These are phyloP conservation scores for Alternaria rosae DNA, from an alignment of 2,329 filamentous ascomycete species.

Conservation along the genomic window DNA sequence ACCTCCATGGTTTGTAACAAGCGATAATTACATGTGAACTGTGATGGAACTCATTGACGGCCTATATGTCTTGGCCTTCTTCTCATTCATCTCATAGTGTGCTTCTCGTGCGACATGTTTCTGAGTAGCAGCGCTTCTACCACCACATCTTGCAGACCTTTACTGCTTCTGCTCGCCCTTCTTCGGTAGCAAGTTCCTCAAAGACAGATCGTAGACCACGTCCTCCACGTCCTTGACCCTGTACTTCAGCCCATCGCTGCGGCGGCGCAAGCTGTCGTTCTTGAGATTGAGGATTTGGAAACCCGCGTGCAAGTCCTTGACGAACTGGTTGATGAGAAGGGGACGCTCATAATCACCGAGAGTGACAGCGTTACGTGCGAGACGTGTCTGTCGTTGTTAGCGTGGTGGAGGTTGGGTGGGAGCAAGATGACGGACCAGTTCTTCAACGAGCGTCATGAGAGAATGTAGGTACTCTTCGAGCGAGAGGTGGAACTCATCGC, in stretches of 20 bases:
- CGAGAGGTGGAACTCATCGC: conserved; percentile 90
- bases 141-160: not conserved
- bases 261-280: conserved; percentile 88
- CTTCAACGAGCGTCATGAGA: conserved; percentile 85
- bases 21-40: not conserved
- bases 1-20: conserved; percentile 2
- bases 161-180: conserved; percentile 24
- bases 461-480: conserved; percentile 97
- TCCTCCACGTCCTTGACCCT: conserved; percentile 98
- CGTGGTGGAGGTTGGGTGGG: not conserved
- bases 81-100: not conserved
- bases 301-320: conserved; percentile 93
- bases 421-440: conserved; percentile 65
- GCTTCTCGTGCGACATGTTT: not conserved
- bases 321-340: conserved; percentile 85
- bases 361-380: conserved; percentile 94
- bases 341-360: conserved; percentile 87
- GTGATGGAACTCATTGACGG: not conserved
- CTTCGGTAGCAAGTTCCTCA: conserved; percentile 75
- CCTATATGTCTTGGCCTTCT: not conserved
- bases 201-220: conserved; percentile 92
- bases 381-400: conserved; percentile 64
- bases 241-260: conserved; percentile 95
- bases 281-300: conserved; percentile 98
- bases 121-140: not conserved